Conservation (phyloP, 805 yeast species). For the Saturnispora ahearnii region DNA sequence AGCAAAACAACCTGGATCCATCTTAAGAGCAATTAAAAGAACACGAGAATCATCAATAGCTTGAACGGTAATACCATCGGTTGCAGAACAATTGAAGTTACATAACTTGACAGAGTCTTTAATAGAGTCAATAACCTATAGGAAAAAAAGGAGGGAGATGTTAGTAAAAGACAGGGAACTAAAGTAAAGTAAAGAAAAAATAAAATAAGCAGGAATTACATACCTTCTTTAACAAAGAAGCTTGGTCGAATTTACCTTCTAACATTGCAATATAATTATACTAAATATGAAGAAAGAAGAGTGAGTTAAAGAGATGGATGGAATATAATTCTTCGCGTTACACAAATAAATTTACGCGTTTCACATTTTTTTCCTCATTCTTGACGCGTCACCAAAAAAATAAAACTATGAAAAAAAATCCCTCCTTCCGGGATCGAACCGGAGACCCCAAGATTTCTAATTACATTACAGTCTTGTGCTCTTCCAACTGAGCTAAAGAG, state of each 20-base stretch:
- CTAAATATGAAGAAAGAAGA: background rate
- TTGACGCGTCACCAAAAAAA: background rate
- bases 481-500: slow-evolving; percentile 21
- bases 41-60: slow-evolving; percentile 98
- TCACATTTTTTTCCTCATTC: background rate
- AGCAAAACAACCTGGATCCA: slow-evolving; percentile 80
- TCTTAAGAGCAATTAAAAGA: slow-evolving; percentile 74
- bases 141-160: background rate
- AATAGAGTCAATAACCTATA: slow-evolving; percentile 75
- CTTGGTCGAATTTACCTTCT: slow-evolving; percentile 95
- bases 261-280: slow-evolving; percentile 50
- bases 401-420: background rate
- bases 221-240: slow-evolving; percentile 77
- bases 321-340: background rate
- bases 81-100: slow-evolving; percentile 93
- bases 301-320: background rate
- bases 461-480: slow-evolving; percentile 17
- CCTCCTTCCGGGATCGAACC: slow-evolving; percentile 21
- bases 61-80: slow-evolving; percentile 82
- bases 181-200: too few species aligned
- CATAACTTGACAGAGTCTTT: slow-evolving; percentile 92
- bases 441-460: slow-evolving; percentile 18
- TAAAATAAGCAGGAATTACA: slow-evolving; percentile 12
- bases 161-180: background rate
- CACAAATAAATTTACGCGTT: background rate